Percentiles rank a stretch among this genome's conserved stretches.
These are phyloP conservation scores for Globisporangium echinulatum DNA, from an alignment of 352 stramenopile genomes.

Conservation along the genomic window DNA sequence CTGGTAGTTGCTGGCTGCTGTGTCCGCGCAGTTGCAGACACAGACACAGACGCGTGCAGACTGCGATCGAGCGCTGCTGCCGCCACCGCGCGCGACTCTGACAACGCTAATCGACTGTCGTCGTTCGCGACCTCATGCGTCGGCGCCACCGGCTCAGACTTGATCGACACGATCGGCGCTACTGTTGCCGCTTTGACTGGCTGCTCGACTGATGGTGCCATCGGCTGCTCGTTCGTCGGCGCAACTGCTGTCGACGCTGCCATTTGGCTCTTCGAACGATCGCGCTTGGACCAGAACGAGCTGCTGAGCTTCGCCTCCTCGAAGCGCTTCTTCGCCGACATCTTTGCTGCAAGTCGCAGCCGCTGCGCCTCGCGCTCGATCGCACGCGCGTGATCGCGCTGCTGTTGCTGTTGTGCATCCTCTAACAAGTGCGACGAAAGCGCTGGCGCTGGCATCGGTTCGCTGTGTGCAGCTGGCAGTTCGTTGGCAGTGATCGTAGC, in stretches of 20 bases:
- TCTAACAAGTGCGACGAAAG: background rate
- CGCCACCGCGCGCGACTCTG: too few species aligned
- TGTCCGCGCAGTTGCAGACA: background rate
- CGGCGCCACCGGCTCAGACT: slow-evolving; percentile 2
- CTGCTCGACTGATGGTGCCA: background rate
- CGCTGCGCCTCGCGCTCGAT: slow-evolving; percentile 60
- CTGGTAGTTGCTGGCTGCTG: background rate
- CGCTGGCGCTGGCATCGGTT: background rate
- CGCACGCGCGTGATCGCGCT: slow-evolving; percentile 46
- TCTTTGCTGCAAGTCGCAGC: slow-evolving; percentile 52
- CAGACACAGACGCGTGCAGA: too few species aligned
- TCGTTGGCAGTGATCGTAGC: slow-evolving; percentile 4
- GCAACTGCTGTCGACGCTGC: slow-evolving; percentile 7
- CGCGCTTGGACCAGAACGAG: slow-evolving; percentile 53
- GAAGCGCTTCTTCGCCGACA: slow-evolving; percentile 68
- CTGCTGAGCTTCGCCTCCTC: slow-evolving; percentile 70
- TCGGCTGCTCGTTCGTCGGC: background rate
- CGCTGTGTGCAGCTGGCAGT: background rate
- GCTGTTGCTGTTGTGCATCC: background rate
- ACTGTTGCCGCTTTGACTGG: background rate
- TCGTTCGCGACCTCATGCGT: too few species aligned
- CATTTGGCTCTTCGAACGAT: slow-evolving; percentile 37
- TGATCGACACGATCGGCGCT: slow-evolving; percentile 1
- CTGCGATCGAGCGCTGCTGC: background rate
- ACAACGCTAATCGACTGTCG: background rate